Evolutionary conservation across 1,139 yeast genomes (phyloP), one percentile per base, ranked within the genome.

Genomic region (Hansenula sp.): DNA sequence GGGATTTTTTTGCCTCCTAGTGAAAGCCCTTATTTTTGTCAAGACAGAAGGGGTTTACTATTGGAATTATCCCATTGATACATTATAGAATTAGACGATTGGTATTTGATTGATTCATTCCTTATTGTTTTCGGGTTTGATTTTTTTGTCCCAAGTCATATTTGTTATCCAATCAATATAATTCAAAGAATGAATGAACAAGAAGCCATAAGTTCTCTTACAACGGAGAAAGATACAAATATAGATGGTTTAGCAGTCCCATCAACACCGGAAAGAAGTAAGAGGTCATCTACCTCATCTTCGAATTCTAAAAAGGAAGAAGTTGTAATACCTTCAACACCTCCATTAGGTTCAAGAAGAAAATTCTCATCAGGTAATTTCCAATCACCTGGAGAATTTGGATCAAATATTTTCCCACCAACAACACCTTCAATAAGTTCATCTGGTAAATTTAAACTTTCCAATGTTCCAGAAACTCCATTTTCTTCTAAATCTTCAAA

Each of bases 381-480:
- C 24, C 44, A 42, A 25, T 50, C 54, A 3, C 55, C 54, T 12
- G 51, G 42, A 8, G 50, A 48, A 11, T 43, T 16, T 16, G 18
- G 33, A 5, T 17, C 30, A 6, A 41, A 34, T 10, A 43, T 36
- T 2, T 28, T 44, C 15, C 49, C 56, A 11, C 56, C 56, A 5
- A 40, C 40, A 13, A 52, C 56, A 8, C 56, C 56, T 1, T 50
- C 51, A 3, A 25, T 46, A 1, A 44, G 43, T 32, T 32, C 36
- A 5, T 9, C 40, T 15, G 40, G 31, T 2, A 45, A 15, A 15
- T 34, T 32, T 11, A 52, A 41, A 36, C 24, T 52, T 16, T 48
- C 59, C 1, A 57, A 55, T 36, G 56, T 53, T 3, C 71, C 71
- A 4, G 56, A 62, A 19, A 67, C 71, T 1, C 71, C 71, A 9